Evolutionary conservation across 306 rosid genomes (phyloP).

Genomic region (Castanopsis chinensis): DNA sequence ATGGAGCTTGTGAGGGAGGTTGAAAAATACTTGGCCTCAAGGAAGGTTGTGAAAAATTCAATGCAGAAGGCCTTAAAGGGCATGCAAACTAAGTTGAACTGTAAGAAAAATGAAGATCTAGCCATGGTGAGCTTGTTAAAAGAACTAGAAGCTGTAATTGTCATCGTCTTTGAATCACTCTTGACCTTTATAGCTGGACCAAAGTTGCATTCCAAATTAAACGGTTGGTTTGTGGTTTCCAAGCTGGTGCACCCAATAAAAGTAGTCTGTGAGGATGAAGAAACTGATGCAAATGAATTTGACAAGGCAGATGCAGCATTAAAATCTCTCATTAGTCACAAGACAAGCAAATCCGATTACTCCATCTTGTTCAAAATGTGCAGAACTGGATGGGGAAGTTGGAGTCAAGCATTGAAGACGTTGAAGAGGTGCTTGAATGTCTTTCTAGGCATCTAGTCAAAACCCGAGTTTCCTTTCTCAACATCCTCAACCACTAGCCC

Average conservation of each 20-base stretch:
- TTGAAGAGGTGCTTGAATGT: conserved; percentile 41
- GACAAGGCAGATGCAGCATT: conserved; percentile 47
- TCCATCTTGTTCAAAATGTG: conserved; percentile 8
- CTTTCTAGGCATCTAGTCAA: conserved; percentile 39
- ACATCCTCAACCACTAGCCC: conserved; percentile 45
- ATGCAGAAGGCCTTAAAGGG: conserved; percentile 20
- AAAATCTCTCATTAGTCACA: conserved; percentile 37
- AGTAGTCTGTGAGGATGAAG: conserved; percentile 20
- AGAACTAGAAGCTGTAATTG: conserved; percentile 29
- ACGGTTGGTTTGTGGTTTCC: conserved; percentile 43
- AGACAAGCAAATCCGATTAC: conserved; percentile 26
- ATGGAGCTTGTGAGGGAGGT: conserved; percentile 2
- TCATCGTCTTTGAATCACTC: conserved; percentile 27
- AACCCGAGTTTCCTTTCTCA: conserved; percentile 45
- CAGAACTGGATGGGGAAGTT: conserved; percentile 34
- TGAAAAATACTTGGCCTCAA: conserved; percentile 24
- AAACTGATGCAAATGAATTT: conserved; percentile 37
- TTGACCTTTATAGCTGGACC: conserved; percentile 29
- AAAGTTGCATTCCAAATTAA: conserved; percentile 20
- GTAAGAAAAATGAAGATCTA: conserved; percentile 24
- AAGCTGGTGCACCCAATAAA: conserved; percentile 29
- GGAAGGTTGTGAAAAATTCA: conserved; percentile 33
- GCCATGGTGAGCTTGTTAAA: conserved; percentile 27
- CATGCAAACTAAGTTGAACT: conserved; percentile 30
- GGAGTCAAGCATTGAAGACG: conserved; percentile 41